Evolutionary conservation across 306 rosid species (phyloP), one percentile per base, ranked within the genome.

Genomic region (Inga oerstediana): DNA sequence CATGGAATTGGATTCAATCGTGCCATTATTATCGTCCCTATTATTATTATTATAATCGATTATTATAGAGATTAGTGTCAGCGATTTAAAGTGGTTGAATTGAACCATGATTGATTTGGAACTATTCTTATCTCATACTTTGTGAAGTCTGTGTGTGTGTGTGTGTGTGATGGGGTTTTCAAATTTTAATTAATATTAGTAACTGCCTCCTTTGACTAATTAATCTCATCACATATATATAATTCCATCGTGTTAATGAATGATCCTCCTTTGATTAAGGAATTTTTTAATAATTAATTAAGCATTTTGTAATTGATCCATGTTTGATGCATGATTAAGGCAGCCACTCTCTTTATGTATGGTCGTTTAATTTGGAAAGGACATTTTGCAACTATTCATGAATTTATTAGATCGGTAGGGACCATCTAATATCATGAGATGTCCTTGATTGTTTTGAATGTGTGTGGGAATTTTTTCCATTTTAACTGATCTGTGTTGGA

Each of bases 281-380:
- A 75, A 72, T 72, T 87, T 78, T 62, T 62, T 71, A 66, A 72
- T 75, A 24, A 78, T 39, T 39, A 7, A 84, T 83, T 56, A 51
- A 75, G 69, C 64, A 72, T 78, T 20, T 39, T 69, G 44, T 84
- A 71, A 79, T 83, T 80, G 80, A 51, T 51, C n/a, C 4, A 83
- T 71, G 85, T 76, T 82, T 71, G 84, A 86, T 70, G 14, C 65
- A 22, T n/a, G 76, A 82, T 76, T 34, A 81, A 85, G 74, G 73
- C 79, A 84, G 84, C 80, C 80, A 77, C 88, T 83, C 72, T 62
- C 48, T 81, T 70, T 88, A 49, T 79, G 83, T 86, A 72, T 87
- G 72, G 79, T 82, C 79, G 88, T 73, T 83, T 68, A 22, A 86
- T 75, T 83, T 72, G 32, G 59, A 59, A 43, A 32, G 71, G 43